phyloP scores from a whole-genome alignment of 2,329 filamentous ascomycete genomes.

The Lachnum nothofagi region DNA sequence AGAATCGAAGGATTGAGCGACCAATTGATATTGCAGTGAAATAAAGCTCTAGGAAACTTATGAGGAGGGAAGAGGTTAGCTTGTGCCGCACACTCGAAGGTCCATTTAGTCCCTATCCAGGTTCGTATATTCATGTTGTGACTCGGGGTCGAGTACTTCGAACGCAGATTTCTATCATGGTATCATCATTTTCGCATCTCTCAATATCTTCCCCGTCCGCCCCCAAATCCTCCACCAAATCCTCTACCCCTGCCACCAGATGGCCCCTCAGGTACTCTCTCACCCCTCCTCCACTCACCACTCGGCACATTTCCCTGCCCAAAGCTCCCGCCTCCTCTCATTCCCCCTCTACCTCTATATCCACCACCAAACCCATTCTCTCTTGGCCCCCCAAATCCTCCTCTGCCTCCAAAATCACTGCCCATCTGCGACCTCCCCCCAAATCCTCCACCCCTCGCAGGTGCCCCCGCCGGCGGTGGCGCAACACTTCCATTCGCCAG shows the following conservation, averaged over 20 bases:
- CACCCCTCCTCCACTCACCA: constrained; percentile 64
- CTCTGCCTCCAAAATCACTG: constrained; percentile 35
- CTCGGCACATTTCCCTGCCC: constrained; percentile 39
- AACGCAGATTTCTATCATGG: not conserved
- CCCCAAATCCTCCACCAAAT: constrained; percentile 42
- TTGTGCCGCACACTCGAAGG: no score
- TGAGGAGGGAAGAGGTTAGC: no score
- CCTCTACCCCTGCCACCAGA: constrained; percentile 37
- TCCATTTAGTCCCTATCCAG: no score
- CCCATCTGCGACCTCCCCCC: constrained; percentile 26
- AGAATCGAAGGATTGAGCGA: no score
- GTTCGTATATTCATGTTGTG: not conserved
- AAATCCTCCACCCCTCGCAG: constrained; percentile 38
- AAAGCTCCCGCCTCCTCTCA: constrained; percentile 36
- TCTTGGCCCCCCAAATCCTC: constrained; percentile 34
- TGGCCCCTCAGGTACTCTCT: constrained; percentile 52
- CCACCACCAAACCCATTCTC: constrained; percentile 34
- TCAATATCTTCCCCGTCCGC: constrained; percentile 39
- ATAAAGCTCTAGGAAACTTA: no score
- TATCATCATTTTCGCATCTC: constrained; percentile 14
- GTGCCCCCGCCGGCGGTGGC: constrained; percentile 49
- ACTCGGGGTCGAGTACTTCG: not conserved
- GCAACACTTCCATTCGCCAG: constrained; percentile 69
- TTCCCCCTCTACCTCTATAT: constrained; percentile 34
- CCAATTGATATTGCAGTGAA: not conserved